Base-by-base conservation (phyloP, 371 early-diverging fungal genomes). In the Smittium culicis region DNA sequence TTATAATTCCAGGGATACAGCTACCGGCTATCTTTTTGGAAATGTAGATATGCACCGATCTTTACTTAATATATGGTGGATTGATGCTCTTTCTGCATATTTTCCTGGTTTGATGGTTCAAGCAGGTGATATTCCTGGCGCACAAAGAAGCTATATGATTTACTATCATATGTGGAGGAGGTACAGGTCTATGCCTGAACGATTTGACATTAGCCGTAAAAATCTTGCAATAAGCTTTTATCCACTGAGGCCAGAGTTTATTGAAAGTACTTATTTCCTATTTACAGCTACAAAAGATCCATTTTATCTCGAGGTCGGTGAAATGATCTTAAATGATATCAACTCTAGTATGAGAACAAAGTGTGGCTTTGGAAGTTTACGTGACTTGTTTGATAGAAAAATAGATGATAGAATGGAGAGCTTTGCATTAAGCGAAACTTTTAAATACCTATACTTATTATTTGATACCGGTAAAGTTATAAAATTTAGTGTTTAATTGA, bases 361-460 rank as follows among this genome's bases (percentile, higher is more conserved):
- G 17, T 96, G 97, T 70, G 97, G 97, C 1, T 96, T 85, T 84
- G 91, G 91, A 0, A 75, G 85, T 0, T 88, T 96, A 0, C 5
- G 27, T 3, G 32, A 67, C 8, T 64, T 67, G 60, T 57, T 66
- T 25, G n/a, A 32, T 14, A 83, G 82, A 33, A 73, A 74, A 17
- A 70, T 82, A 2, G 93, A 91, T 33, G 90, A 90, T 65, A 81
- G 97, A 1, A 95, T 96, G 94, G 95, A 95, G 68, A 92, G 91
- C 68, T 96, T 94, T 74, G 82, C 91, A 54, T 72, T 96, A n/a
- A 89, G 91, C 65, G 95, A 96, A 76, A 93, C 97, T 0, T 78
- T 94, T 58, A 96, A 96, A 70, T 96, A 96, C 70, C 80, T 96
- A 20, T 94, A 87, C 68, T 72, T 96, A 29, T 77, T 96, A 29